A percentile compares a stretch with the other conserved stretches of the same genome.
These are phyloP conservation scores for Colletotrichum sp. DNA, from an alignment of 2,329 filamentous ascomycete species.

Conservation along the genomic window DNA sequence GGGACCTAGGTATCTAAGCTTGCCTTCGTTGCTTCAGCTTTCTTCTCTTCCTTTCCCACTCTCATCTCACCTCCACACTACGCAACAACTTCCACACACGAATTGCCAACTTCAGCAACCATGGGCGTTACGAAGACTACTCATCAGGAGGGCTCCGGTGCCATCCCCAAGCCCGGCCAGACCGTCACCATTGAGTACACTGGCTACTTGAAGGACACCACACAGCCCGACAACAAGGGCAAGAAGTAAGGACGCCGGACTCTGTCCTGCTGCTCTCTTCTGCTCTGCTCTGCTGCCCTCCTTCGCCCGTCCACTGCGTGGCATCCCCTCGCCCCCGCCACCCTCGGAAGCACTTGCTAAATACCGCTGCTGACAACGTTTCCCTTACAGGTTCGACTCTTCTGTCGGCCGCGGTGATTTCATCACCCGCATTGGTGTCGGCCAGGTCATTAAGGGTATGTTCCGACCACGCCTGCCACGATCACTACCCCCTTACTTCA, in stretches of 20 bases:
- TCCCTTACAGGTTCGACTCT: slow-evolving; percentile 77
- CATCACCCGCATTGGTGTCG: slow-evolving; percentile 78
- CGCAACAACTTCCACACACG: background rate
- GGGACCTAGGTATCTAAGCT: background rate
- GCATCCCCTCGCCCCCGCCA: background rate
- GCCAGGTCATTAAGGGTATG: slow-evolving; percentile 85
- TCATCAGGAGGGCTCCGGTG: slow-evolving; percentile 64
- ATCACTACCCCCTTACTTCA: background rate
- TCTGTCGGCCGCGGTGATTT: slow-evolving; percentile 82
- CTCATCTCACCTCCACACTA: background rate
- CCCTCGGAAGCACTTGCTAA: background rate
- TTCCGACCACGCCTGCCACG: background rate
- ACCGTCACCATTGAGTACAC: slow-evolving; percentile 89
- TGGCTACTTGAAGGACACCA: slow-evolving; percentile 78
- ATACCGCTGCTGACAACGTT: background rate
- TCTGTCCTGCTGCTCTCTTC: background rate
- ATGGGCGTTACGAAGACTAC: slow-evolving; percentile 80
- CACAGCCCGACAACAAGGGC: slow-evolving; percentile 69
- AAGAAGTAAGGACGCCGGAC: slow-evolving; percentile 59
- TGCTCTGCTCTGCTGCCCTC: background rate
- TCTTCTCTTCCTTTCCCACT: background rate
- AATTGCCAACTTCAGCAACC: slow-evolving; percentile 30
- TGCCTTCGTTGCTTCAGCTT: background rate
- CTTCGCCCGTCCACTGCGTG: background rate
- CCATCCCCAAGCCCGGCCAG: slow-evolving; percentile 70